Percentiles rank a stretch among this genome's conserved stretches.
phyloP scores from a whole-genome alignment of 176 grass and related monocot genomes.

The Leersia perrieri region DNA sequence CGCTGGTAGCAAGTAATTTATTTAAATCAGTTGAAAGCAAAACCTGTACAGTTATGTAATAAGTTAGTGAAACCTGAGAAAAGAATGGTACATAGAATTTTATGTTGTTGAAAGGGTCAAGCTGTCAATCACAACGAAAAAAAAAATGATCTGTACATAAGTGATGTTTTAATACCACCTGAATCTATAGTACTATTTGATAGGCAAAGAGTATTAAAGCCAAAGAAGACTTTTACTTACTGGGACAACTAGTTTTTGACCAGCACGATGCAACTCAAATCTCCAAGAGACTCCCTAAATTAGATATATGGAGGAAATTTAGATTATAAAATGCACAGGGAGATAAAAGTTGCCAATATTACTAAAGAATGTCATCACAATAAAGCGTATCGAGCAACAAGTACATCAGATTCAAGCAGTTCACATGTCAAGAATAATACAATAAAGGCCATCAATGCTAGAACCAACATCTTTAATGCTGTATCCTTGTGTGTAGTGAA shows the following conservation, averaged over 20 bases:
- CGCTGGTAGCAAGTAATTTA: conserved; percentile 62
- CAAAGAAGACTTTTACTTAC: conserved; percentile 53
- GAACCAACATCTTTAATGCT: neutral
- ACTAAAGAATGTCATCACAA: neutral
- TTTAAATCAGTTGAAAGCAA: conserved; percentile 78
- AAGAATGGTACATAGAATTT: conserved; percentile 17
- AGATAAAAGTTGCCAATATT: conserved; percentile 19
- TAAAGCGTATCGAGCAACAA: neutral
- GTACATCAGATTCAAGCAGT: conserved; percentile 12
- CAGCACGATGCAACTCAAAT: conserved; percentile 84
- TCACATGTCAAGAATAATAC: neutral
- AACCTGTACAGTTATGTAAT: conserved; percentile 58
- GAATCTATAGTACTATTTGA: conserved; percentile 18
- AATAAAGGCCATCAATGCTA: neutral
- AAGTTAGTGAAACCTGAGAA: conserved; percentile 30
- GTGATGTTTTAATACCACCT: neutral
- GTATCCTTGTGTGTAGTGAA: neutral
- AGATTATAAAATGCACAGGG: conserved; percentile 12
- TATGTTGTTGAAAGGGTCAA: neutral
- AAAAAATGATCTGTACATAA: neutral
- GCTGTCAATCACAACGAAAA: conserved; percentile 15
- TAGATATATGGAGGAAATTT: conserved; percentile 13
- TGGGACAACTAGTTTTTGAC: conserved; percentile 88
- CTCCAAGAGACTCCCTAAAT: conserved; percentile 89
- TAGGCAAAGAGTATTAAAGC: conserved; percentile 15